Percentiles rank a stretch among this genome's conserved stretches.
These are phyloP conservation scores for Draba incana DNA, from an alignment of 345 rosid species.

Conservation along the genomic window DNA sequence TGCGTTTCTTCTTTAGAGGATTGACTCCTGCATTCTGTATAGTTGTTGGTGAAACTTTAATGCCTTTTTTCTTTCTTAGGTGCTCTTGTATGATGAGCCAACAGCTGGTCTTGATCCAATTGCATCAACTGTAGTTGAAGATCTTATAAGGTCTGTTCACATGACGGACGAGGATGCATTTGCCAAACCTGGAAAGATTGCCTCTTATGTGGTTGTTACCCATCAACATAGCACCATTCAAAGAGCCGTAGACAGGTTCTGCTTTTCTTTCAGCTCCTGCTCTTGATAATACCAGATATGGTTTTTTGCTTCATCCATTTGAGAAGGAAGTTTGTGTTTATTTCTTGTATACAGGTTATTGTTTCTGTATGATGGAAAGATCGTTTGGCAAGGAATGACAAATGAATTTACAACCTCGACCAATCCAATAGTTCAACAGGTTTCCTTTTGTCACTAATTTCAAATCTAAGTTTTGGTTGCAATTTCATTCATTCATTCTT, in stretches of 20 bases:
- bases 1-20: constrained; percentile 14
- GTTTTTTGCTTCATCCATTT: constrained; percentile 16
- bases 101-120: constrained; percentile 99
- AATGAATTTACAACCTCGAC: constrained; percentile 75
- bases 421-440: constrained; percentile 91
- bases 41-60: constrained; percentile 13
- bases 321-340: constrained; percentile 9
- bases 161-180: constrained; percentile 57
- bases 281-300: no score
- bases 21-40: neutral
- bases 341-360: constrained; percentile 61
- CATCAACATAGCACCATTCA: constrained; percentile 96
- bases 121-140: constrained; percentile 99
- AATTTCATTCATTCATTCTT: neutral
- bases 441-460: constrained; percentile 25
- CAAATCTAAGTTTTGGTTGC: neutral
- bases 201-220: constrained; percentile 89
- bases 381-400: constrained; percentile 96
- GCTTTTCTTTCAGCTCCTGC: constrained; percentile 7
- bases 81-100: constrained; percentile 90
- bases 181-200: constrained; percentile 75
- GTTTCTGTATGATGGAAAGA: constrained; percentile 85
- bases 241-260: constrained; percentile 96
- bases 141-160: constrained; percentile 93
- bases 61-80: constrained; percentile 59